phyloP scores from a whole-genome alignment of 768 basidiomycete genomes.

The Saitozyma podzolica region DNA sequence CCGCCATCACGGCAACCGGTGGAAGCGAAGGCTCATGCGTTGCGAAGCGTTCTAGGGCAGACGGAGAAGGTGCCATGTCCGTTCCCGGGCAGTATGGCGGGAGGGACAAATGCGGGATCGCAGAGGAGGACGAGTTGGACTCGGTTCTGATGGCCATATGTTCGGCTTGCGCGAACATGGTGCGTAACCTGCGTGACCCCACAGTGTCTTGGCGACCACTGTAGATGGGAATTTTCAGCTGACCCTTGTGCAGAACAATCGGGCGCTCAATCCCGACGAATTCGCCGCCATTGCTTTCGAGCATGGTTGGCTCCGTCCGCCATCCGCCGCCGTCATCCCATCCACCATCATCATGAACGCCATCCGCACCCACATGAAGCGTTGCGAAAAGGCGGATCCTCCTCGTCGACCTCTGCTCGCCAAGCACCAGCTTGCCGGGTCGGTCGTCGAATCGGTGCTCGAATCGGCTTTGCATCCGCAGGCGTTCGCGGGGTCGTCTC shows the following conservation, averaged over 20 bases:
- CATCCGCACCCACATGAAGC: slow-evolving; percentile 40
- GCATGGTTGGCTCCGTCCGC: slow-evolving; percentile 42
- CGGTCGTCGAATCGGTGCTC: slow-evolving; percentile 34
- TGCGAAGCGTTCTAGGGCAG: slow-evolving; percentile 32
- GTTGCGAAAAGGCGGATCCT: slow-evolving; percentile 29
- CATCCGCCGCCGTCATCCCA: slow-evolving; percentile 43
- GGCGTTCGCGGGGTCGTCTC: slow-evolving; percentile 24
- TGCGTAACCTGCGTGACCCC: slow-evolving; percentile 17
- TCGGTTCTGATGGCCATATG: slow-evolving; percentile 42
- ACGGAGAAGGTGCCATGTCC: slow-evolving; percentile 39
- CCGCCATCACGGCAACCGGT: slow-evolving; percentile 4
- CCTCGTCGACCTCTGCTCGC: slow-evolving; percentile 30
- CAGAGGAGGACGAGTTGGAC: slow-evolving; percentile 44
- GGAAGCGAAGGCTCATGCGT: slow-evolving; percentile 35
- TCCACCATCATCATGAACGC: slow-evolving; percentile 34
- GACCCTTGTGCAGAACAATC: slow-evolving; percentile 31
- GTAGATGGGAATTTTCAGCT: background rate
- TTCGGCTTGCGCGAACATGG: slow-evolving; percentile 30
- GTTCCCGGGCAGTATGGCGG: slow-evolving; percentile 39
- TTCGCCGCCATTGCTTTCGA: slow-evolving; percentile 34
- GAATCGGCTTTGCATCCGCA: slow-evolving; percentile 42
- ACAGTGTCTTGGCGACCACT: no score
- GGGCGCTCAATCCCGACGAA: slow-evolving; percentile 42
- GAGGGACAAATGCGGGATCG: slow-evolving; percentile 37
- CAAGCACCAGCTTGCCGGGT: slow-evolving; percentile 43